Base-by-base conservation (phyloP, 257 asterid genomes). In the Fraxinus americana region DNA sequence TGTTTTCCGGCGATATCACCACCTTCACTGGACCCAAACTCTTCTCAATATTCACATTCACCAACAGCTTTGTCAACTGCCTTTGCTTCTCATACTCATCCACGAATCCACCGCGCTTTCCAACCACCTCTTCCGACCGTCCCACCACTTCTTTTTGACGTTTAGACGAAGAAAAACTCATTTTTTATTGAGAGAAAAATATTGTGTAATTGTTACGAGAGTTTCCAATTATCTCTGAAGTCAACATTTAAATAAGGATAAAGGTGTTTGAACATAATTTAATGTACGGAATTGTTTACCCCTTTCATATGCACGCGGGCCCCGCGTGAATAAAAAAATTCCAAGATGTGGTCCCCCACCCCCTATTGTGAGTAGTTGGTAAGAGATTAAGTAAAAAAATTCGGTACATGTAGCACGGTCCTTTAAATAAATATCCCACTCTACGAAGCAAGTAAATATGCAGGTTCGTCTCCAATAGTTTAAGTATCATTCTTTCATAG, bases 1-100 rank as follows among this genome's bases (percentile, higher is more conserved):
- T 91, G 87, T 75, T 83, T 79, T 84, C 97, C 90, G 90, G 88
- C 80, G 85, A 78, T 80, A 87, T 81, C 76, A 88, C 79, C 88
- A 89, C 88, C 63, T 87, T 86, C 21, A 91, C 86, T 12, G 92
- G 78, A 76, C 97, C 94, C 83, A 88, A 35, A 77, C 92, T 82
- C 43, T 83, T 86, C 75, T 87, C 88, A 39, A 91, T 76, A 39
- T 74, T 80, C 74, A 91, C 96, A 50, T 86, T 91, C 77, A 88
- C 25, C 87, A 88, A 73, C 79, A 87, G 61, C 86, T 87, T 91
- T 9, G 88, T 81, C 38, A 81, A 67, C 35, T 61, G 75, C 77
- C 79, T 66, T 72, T 74, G 83, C 75, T 78, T 79, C 59, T 77
- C 66, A 23, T 4, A 36, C 77, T 65, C 77, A 81, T 45, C 86